phyloP scores from a whole-genome alignment of 2,329 filamentous ascomycete genomes.

The Phyllosticta ampelicida region DNA sequence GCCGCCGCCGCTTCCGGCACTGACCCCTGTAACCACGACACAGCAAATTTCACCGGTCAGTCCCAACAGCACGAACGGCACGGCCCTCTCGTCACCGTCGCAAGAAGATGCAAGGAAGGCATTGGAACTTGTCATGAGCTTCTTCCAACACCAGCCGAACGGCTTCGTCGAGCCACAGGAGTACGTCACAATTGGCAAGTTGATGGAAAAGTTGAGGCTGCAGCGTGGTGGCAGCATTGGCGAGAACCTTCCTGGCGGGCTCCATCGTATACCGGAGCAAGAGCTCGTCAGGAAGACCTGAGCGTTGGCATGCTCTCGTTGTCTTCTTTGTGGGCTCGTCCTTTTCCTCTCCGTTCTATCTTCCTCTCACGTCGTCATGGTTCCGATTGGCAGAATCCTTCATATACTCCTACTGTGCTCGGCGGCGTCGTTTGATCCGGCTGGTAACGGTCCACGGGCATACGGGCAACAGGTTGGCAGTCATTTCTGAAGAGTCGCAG shows the following conservation, averaged over 20 bases:
- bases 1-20: slow-evolving; percentile 35
- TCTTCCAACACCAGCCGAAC: slow-evolving; percentile 60
- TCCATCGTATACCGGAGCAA: slow-evolving; percentile 25
- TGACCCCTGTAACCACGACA: slow-evolving; percentile 21
- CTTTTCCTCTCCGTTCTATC: neutral
- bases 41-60: slow-evolving; percentile 11
- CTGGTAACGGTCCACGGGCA: neutral
- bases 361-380: neutral
- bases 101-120: slow-evolving; percentile 80
- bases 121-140: slow-evolving; percentile 69
- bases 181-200: slow-evolving; percentile 63
- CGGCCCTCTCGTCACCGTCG: slow-evolving; percentile 51
- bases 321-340: neutral
- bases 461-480: neutral
- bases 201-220: slow-evolving; percentile 77
- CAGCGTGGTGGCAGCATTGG: slow-evolving; percentile 36
- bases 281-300: slow-evolving; percentile 6
- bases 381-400: neutral
- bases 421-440: neutral
- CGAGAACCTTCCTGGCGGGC: slow-evolving; percentile 21
- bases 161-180: slow-evolving; percentile 68
- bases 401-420: neutral
- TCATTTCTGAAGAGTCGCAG: neutral
- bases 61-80: slow-evolving; percentile 19
- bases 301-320: neutral